These are phyloP conservation scores for Diaporthe citrichinensis DNA, from an alignment of 2,329 filamentous ascomycete genomes.

Conservation along the genomic window DNA sequence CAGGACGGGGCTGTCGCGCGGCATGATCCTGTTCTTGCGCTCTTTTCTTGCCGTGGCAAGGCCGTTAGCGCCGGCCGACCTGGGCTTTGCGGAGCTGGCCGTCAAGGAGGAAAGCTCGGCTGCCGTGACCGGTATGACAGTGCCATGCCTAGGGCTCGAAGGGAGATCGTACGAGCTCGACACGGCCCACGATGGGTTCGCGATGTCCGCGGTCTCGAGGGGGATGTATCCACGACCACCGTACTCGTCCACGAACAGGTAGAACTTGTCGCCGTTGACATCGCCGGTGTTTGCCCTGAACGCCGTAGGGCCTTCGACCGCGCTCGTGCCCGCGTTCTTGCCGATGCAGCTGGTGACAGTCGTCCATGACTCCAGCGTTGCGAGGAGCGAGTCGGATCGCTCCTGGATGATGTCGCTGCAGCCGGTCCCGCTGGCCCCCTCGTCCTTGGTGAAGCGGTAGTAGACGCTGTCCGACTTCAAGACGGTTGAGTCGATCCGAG, in stretches of 20 bases:
- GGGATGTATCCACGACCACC: constrained; percentile 66
- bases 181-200: constrained; percentile 63
- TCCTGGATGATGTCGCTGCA: constrained; percentile 70
- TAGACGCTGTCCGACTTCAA: constrained; percentile 58
- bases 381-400: constrained; percentile 58
- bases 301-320: constrained; percentile 65
- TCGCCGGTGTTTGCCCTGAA: constrained; percentile 66
- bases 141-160: constrained; percentile 65
- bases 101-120: constrained; percentile 56
- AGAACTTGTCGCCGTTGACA: constrained; percentile 66
- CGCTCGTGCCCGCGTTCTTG: constrained; percentile 60
- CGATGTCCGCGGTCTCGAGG: constrained; percentile 64
- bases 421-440: constrained; percentile 62
- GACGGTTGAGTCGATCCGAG: constrained; percentile 68
- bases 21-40: neutral
- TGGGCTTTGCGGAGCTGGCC: constrained; percentile 22
- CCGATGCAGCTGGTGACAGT: constrained; percentile 64
- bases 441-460: constrained; percentile 70
- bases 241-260: constrained; percentile 70
- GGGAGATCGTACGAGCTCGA: constrained; percentile 62
- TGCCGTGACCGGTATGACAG: constrained; percentile 65
- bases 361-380: constrained; percentile 59
- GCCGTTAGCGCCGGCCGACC: neutral
- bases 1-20: constrained; percentile 52
- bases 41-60: constrained; percentile 5